A percentile compares a stretch with the other conserved stretches of the same genome.
phyloP scores from a whole-genome alignment of 2,329 filamentous ascomycete genomes.

The Aspergillus awamori region DNA sequence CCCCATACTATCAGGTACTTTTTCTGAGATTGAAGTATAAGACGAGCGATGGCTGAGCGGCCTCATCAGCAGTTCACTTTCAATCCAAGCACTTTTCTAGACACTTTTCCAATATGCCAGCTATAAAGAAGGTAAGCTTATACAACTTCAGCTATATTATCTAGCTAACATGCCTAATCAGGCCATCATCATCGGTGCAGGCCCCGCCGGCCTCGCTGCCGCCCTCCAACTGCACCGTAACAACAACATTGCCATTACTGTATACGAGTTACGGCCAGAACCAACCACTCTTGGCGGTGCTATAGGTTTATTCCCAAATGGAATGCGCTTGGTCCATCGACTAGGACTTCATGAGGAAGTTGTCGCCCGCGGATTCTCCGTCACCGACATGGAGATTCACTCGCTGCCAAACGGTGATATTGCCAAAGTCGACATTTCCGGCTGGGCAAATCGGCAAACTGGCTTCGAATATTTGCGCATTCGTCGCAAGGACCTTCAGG shows the following conservation, averaged over 20 bases:
- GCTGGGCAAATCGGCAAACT: constrained; percentile 14
- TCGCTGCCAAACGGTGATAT: background rate
- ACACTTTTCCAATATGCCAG: background rate
- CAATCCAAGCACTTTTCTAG: background rate
- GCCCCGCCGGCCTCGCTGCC: constrained; percentile 25
- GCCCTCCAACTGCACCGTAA: constrained; percentile 22
- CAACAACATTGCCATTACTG: constrained; percentile 19
- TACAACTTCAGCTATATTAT: too few species aligned
- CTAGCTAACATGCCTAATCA: background rate
- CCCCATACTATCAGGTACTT: background rate
- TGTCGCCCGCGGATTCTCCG: constrained; percentile 14
- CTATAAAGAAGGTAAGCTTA: background rate
- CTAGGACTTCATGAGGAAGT: constrained; percentile 27
- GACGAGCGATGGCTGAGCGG: background rate
- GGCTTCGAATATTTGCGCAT: constrained; percentile 34
- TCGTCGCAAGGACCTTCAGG: constrained; percentile 31
- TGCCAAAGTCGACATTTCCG: background rate
- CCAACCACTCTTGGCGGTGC: constrained; percentile 37
- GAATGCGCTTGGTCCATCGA: constrained; percentile 30
- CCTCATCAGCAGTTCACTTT: background rate
- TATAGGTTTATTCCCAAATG: constrained; percentile 35
- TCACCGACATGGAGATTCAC: background rate
- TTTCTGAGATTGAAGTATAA: background rate
- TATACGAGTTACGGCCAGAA: constrained; percentile 35
- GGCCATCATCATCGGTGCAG: constrained; percentile 28